A percentile compares a stretch with the other conserved stretches of the same genome.
phyloP scores from a whole-genome alignment of 176 grass and related monocot species.

The Hsuehochloa calcarea region DNA sequence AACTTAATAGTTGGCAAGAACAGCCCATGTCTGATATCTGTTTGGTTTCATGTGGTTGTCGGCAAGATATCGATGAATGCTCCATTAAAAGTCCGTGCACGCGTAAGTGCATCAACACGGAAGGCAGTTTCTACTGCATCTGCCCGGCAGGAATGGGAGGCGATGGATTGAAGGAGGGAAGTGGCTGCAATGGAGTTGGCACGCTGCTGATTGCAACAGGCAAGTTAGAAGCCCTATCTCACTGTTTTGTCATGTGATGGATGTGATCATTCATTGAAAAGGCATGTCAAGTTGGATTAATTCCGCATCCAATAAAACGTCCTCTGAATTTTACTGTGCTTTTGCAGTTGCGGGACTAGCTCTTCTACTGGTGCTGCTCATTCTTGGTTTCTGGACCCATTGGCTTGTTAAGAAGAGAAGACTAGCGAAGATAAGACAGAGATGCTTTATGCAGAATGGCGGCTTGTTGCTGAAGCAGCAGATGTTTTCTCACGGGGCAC shows the following conservation, averaged over 20 bases:
- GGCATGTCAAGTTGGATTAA: background rate
- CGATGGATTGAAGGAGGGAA: constrained; percentile 35
- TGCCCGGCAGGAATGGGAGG: constrained; percentile 49
- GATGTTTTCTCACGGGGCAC: constrained; percentile 31
- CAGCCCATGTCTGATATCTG: background rate
- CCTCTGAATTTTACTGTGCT: background rate
- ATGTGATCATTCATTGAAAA: background rate
- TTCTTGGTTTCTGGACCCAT: constrained; percentile 40
- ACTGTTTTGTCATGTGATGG: background rate
- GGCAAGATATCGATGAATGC: constrained; percentile 56
- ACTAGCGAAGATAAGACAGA: constrained; percentile 18
- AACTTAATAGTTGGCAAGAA: background rate
- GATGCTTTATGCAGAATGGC: constrained; percentile 52
- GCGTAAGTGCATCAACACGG: constrained; percentile 30
- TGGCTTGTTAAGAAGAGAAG: constrained; percentile 45
- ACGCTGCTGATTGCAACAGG: constrained; percentile 17
- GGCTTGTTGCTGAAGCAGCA: constrained; percentile 48
- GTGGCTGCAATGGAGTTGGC: constrained; percentile 31
- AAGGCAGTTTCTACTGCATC: constrained; percentile 17
- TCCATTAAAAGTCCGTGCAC: constrained; percentile 15
- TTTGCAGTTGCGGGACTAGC: constrained; percentile 33
- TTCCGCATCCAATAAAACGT: background rate
- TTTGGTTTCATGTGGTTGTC: background rate
- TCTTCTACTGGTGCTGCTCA: constrained; percentile 30
- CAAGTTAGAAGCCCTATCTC: constrained; percentile 6